Percentiles rank a stretch among this genome's conserved stretches.
Evolutionary conservation across 2,329 filamentous ascomycete species (phyloP).

Genomic region (Fusarium beomiforme): DNA sequence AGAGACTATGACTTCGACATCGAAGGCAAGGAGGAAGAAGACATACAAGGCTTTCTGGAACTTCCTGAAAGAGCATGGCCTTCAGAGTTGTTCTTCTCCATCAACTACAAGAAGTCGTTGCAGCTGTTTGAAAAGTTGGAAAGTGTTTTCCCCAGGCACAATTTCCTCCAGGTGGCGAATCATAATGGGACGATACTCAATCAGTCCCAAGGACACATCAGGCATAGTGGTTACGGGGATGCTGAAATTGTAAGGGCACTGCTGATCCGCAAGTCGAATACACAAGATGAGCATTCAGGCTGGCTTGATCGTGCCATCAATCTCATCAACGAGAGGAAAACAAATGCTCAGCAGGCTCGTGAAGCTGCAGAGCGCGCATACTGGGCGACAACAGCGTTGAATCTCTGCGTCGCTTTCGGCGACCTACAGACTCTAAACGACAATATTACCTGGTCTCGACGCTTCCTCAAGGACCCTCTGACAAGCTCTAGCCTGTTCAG

Average conservation of each 20-base stretch:
- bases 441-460: slow-evolving; percentile 42
- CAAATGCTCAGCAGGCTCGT: slow-evolving; percentile 36
- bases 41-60: slow-evolving; percentile 2
- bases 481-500: slow-evolving; percentile 29
- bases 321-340: slow-evolving; percentile 35
- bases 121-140: slow-evolving; percentile 30
- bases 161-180: slow-evolving; percentile 15
- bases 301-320: slow-evolving; percentile 27
- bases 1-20: slow-evolving; percentile 36
- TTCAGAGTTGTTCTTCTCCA: slow-evolving; percentile 16
- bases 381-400: slow-evolving; percentile 43
- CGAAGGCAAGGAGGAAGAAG: slow-evolving; percentile 21
- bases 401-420: slow-evolving; percentile 40
- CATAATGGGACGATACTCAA: not conserved
- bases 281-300: not conserved
- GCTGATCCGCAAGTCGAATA: slow-evolving; percentile 18
- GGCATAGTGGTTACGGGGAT: slow-evolving; percentile 16
- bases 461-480: slow-evolving; percentile 44
- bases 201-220: slow-evolving; percentile 7
- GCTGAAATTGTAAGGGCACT: slow-evolving; percentile 20
- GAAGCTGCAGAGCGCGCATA: slow-evolving; percentile 35
- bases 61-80: slow-evolving; percentile 18
- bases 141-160: slow-evolving; percentile 8
- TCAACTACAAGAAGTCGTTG: slow-evolving; percentile 19
- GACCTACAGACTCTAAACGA: slow-evolving; percentile 38